These are phyloP conservation scores for Suillus sp. DNA, from an alignment of 768 basidiomycete species.

Conservation along the genomic window DNA sequence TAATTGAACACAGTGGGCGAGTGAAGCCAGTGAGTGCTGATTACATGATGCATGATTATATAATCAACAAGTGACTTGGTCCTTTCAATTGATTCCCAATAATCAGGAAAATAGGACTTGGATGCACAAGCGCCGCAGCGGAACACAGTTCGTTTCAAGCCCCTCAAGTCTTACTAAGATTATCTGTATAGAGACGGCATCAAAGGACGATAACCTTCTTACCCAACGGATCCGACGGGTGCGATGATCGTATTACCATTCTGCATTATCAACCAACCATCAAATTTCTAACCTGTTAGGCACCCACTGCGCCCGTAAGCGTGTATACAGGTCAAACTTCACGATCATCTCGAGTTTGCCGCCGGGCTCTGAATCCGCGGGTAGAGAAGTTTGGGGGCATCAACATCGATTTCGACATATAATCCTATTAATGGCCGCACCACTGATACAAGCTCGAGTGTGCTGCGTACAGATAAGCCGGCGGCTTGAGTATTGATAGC, in stretches of 20 bases:
- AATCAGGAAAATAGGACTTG: background rate
- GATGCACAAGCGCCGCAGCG: background rate
- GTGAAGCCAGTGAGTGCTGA: background rate
- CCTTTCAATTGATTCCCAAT: background rate
- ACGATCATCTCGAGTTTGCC: background rate
- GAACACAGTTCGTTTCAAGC: background rate
- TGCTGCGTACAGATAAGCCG: background rate
- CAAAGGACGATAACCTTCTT: background rate
- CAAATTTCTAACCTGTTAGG: background rate
- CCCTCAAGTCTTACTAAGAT: background rate
- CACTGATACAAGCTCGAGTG: background rate
- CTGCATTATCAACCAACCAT: background rate
- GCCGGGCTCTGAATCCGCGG: background rate
- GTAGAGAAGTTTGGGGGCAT: background rate
- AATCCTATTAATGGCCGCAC: background rate
- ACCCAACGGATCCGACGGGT: background rate
- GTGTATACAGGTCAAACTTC: background rate
- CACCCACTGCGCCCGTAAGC: background rate
- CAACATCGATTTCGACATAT: background rate
- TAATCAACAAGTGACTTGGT: background rate
- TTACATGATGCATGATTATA: background rate
- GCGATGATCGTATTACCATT: conserved; percentile 1
- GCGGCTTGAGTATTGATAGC: background rate
- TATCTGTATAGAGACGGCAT: background rate
- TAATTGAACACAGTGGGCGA: background rate